These are phyloP conservation scores for Penicillium mononematosum DNA, from an alignment of 495 filamentous ascomycete species.

Conservation along the genomic window DNA sequence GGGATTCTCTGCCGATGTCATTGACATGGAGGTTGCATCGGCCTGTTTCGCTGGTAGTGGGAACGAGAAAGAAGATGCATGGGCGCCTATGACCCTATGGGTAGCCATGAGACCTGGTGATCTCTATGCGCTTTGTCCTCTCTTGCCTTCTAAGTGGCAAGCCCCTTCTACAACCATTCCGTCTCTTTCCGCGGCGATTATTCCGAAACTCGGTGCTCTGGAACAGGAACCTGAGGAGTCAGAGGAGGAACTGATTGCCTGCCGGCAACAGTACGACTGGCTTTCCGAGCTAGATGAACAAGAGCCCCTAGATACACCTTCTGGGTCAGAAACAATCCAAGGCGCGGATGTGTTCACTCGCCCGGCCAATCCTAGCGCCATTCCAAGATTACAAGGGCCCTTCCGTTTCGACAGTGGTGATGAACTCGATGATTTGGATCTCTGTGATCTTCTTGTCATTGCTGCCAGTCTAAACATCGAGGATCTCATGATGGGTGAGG, in stretches of 20 bases:
- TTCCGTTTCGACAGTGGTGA: constrained; percentile 69
- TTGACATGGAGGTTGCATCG: constrained; percentile 85
- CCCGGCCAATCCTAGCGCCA: constrained; percentile 64
- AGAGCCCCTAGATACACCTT: constrained; percentile 50
- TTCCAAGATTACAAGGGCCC: constrained; percentile 82
- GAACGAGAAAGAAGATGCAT: constrained; percentile 64
- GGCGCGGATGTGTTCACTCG: constrained; percentile 70
- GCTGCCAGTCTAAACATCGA: constrained; percentile 52
- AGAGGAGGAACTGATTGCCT: constrained; percentile 47
- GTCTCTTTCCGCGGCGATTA: constrained; percentile 70
- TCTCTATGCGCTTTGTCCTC: constrained; percentile 85
- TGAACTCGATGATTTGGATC: constrained; percentile 65
- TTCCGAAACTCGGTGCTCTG: constrained; percentile 60
- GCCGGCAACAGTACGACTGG: constrained; percentile 75
- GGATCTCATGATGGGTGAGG: constrained; percentile 53
- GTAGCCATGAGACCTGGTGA: constrained; percentile 85
- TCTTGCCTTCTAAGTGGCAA: constrained; percentile 78
- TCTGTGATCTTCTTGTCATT: constrained; percentile 60
- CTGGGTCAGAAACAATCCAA: constrained; percentile 30
- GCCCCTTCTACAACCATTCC: constrained; percentile 73
- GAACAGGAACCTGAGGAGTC: constrained; percentile 58
- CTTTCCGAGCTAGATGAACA: constrained; percentile 77
- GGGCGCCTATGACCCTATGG: constrained; percentile 91
- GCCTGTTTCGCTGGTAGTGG: constrained; percentile 77
- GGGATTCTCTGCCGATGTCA: constrained; percentile 76